phyloP scores from a whole-genome alignment of 1,284 basidiomycete species.

The Albatrellus sp. region DNA sequence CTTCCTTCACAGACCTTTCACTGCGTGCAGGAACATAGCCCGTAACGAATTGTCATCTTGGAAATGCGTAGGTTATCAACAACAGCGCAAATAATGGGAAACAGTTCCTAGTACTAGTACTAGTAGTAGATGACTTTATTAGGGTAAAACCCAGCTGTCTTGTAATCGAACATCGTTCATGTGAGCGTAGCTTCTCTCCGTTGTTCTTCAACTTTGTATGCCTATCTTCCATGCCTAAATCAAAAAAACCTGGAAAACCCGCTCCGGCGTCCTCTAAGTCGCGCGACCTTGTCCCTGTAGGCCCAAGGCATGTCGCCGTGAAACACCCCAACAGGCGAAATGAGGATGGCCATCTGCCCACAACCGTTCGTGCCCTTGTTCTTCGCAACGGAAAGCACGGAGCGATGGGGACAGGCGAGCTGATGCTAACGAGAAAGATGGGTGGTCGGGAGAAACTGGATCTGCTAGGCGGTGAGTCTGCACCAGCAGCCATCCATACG shows the following conservation, averaged over 20 bases:
- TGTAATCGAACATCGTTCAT: too few relatives aligned
- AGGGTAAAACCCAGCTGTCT: too few relatives aligned
- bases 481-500: not conserved
- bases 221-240: conserved; percentile 10
- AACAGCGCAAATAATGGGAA: not conserved
- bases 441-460: conserved; percentile 69
- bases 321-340: conserved; percentile 25
- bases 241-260: conserved; percentile 12
- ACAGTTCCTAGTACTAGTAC: not conserved
- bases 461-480: conserved; percentile 49
- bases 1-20: too few relatives aligned
- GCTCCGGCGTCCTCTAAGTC: conserved; percentile 17
- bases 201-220: too few relatives aligned
- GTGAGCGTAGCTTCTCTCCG: too few relatives aligned
- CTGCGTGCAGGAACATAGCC: too few relatives aligned
- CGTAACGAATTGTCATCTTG: too few relatives aligned
- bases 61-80: conserved; percentile 5
- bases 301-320: conserved; percentile 37
- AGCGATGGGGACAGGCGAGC: conserved; percentile 54
- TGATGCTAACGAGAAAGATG: conserved; percentile 39
- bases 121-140: too few relatives aligned
- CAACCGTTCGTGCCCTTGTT: conserved; percentile 57
- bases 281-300: conserved; percentile 39
- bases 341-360: conserved; percentile 39
- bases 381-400: conserved; percentile 65